Conservation (phyloP, 2,329 filamentous ascomycete genomes). For the Neofusicoccum sp. region DNA sequence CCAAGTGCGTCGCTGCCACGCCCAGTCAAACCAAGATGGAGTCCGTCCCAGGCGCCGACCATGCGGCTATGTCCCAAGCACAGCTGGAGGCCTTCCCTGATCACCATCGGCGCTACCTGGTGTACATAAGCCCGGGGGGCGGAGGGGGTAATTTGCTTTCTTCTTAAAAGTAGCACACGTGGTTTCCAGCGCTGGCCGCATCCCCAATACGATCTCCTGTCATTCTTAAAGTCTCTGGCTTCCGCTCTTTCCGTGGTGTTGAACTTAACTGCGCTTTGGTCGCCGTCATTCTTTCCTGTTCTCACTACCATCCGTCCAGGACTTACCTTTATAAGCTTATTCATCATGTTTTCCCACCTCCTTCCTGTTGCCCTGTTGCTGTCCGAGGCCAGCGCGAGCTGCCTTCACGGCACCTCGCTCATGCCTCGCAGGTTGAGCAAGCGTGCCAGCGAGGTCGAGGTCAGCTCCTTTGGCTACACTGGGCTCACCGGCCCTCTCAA, state of each 20-base stretch:
- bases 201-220: background rate
- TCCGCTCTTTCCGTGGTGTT: conserved; percentile 8
- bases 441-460: conserved; percentile 29
- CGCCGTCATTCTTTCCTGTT: background rate
- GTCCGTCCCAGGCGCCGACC: background rate
- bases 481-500: conserved; percentile 50
- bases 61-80: background rate
- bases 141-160: background rate
- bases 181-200: background rate
- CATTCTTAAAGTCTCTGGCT: background rate
- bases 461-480: conserved; percentile 44
- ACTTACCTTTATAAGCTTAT: background rate
- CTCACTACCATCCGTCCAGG: background rate
- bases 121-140: background rate
- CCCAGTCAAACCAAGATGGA: conserved; percentile 13
- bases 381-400: conserved; percentile 33
- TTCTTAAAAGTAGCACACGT: background rate
- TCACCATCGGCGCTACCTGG: conserved; percentile 3
- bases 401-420: conserved; percentile 43
- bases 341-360: background rate
- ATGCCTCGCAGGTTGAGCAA: conserved; percentile 28
- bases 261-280: background rate
- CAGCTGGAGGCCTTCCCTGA: background rate
- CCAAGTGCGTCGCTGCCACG: conserved; percentile 4
- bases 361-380: background rate